Base-by-base conservation (phyloP, 2,329 filamentous ascomycete species). In the Stachybotrys chlorohalonatus region DNA sequence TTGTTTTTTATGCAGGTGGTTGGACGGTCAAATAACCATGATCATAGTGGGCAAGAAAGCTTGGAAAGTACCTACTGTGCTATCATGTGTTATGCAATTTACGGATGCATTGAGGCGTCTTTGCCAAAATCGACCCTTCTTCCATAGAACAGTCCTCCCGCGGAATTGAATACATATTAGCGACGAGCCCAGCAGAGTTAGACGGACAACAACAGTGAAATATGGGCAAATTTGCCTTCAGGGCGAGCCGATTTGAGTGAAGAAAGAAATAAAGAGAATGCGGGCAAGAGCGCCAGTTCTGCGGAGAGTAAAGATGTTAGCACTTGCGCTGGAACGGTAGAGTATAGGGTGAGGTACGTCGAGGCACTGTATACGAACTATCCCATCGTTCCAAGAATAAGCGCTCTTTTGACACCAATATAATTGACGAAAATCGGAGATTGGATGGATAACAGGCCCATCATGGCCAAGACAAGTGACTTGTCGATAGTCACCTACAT, bases 281-380 rank as follows among this genome's bases (percentile, higher is more conserved):
- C 61, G 61, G 15, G 60, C 61, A 3, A 61, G 56, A 15, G 60
- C 62, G 13, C 59, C 60, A 47, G 54, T 57, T 59, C 49, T 2
- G 59, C 60, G 4, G 60, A 62, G 2, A 62, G 53, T 11, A 62
- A 54, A 1, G 59, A 62, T 3, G 60, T 59, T 1, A 62, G 52
- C 7, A 59, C 60, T 11, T 59, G 56, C 11, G 59, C 53, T 5
- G 57, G 53, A 4, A 62, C 60, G n/a, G 56, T 57, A 45, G 60
- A 62, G 53, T 60, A 62, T 2, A 62, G 51, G 0, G 60, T 58
- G n/a, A 62, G 24, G 55, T 59, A 62, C 0, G 59, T 57, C 31
- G 56, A 57, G 9, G 73, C 74, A 3, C 62, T 63, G 56, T 78
- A 79, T 24, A 78, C 56, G 0, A 73, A 73, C 57, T 76, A 78